Percentiles rank a stretch among this genome's conserved stretches.
These are phyloP conservation scores for Xylaria sp. DNA, from an alignment of 2,329 filamentous ascomycete species.

Conservation along the genomic window DNA sequence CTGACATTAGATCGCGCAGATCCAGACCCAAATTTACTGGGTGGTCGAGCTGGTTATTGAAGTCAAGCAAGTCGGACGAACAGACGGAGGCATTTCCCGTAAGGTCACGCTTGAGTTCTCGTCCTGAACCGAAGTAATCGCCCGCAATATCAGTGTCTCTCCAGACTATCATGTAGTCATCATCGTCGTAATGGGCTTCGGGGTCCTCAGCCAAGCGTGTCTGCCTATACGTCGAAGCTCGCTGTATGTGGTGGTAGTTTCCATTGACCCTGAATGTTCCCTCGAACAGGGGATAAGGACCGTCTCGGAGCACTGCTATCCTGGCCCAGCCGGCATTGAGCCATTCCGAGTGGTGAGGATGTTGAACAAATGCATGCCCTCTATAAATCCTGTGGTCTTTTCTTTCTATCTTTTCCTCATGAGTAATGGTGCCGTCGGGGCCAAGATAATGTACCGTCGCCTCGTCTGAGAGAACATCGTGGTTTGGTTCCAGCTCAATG, in stretches of 20 bases:
- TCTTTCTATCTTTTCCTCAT: constrained; percentile 73
- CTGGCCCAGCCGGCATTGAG: constrained; percentile 85
- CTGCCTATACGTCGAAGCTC: constrained; percentile 72
- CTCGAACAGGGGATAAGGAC: constrained; percentile 80
- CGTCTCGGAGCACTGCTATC: constrained; percentile 78
- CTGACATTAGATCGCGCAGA: constrained; percentile 61
- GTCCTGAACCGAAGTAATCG: constrained; percentile 49
- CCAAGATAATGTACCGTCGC: constrained; percentile 76
- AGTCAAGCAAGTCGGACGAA: constrained; percentile 74
- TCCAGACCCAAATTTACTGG: constrained; percentile 64
- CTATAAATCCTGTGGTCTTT: constrained; percentile 82
- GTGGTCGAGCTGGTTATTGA: constrained; percentile 78
- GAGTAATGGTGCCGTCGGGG: constrained; percentile 70
- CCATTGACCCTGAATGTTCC: constrained; percentile 83
- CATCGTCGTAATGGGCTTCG: constrained; percentile 56
- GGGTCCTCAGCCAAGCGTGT: constrained; percentile 78
- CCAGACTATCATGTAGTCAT: constrained; percentile 89
- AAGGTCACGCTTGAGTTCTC: constrained; percentile 67
- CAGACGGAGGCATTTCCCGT: constrained; percentile 59
- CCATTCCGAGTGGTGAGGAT: constrained; percentile 68
- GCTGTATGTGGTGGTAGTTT: constrained; percentile 86
- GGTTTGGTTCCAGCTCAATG: constrained; percentile 84
- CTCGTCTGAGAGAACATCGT: constrained; percentile 82
- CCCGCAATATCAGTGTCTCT: constrained; percentile 81
- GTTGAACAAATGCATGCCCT: constrained; percentile 75